Evolutionary conservation across 371 early-diverging fungal genomes (phyloP), one percentile per base, ranked within the genome.

Genomic region (Parasitella parasitica): DNA sequence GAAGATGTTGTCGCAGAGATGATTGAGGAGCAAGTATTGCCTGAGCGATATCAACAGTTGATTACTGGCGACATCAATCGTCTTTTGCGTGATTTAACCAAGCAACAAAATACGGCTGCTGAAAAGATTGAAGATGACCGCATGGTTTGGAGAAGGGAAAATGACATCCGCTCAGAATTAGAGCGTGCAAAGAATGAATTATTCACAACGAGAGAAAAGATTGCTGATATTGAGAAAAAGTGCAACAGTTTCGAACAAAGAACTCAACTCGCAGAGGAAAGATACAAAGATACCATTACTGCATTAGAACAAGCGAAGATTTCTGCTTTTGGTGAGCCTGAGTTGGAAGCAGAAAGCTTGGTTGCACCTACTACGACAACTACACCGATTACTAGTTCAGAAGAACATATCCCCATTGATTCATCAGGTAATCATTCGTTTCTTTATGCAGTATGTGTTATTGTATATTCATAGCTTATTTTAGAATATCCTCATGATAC

Each of bases 1-100:
- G 95, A 95, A 59, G 90, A 91, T 60, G 94, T 97, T 32, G 93
- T 94, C 1, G 87, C 86, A 16, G 97, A 97, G 69, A 95, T 97
- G 94, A 92, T 94, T 66, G 91, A 88, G 48, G 94, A 94, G 60
- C 77, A 90, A 41, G 92, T 94, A 9, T 78, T 94, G 18, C 90
- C 87, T 27, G 83, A 89, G 51, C 71, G 78, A 65, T 94, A 90
- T 59, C 90, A 91, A 49, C 85, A 89, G 36, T 79, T 91, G 39
- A 90, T 97, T 55, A 93, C 91, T 22, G 86, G 86, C 54, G 92
- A 95, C 59, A 94, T 95, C 66, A 93, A 95, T 60, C 84, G 92
- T 59, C 90, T 91, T 53, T 77, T 94, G 46, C 84, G 89, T 15
- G 95, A 95, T 50, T 54, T 93, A 30, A 80, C 76, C 53, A 83